These are phyloP conservation scores for Rutidosis leptorrhynchoides DNA, from an alignment of 129 eudicot species.

Conservation along the genomic window DNA sequence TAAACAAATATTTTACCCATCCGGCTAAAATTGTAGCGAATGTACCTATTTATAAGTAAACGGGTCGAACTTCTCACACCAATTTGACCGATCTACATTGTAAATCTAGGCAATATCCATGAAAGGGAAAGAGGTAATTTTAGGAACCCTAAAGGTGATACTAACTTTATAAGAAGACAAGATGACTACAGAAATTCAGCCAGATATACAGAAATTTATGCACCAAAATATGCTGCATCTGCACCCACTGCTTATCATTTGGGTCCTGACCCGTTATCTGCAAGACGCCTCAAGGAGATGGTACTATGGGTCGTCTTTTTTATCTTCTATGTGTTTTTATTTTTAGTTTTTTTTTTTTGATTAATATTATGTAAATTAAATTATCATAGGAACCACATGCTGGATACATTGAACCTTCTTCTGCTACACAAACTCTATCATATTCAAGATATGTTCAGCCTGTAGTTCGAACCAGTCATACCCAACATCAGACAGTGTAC, in stretches of 20 bases:
- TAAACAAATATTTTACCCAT: not conserved
- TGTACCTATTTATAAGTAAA: conserved; percentile 5
- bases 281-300: conserved; percentile 36
- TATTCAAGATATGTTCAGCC: conserved; percentile 32
- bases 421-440: conserved; percentile 21
- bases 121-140: conserved; percentile 30
- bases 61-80: not conserved
- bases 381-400: conserved; percentile 50
- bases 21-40: not conserved
- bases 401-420: conserved; percentile 40
- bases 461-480: conserved; percentile 19
- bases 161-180: conserved; percentile 21
- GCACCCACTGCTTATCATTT: conserved; percentile 25
- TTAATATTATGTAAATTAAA: not conserved
- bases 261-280: conserved; percentile 22
- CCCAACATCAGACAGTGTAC: conserved; percentile 32
- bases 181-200: conserved; percentile 22
- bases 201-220: conserved; percentile 28
- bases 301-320: conserved; percentile 19
- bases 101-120: conserved; percentile 29
- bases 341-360: not conserved
- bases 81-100: conserved; percentile 16
- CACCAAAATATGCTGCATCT: conserved; percentile 24
- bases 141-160: conserved; percentile 29
- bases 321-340: not conserved